phyloP scores from a whole-genome alignment of 176 grass and related monocot species.

The Triticum aestivum region IWGSC_CS_RefSeq_v2.1 NC_057807.1:389454844-389455343 shows the following conservation, averaged over 20 bases:
- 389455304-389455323: background rate
- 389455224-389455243: background rate
- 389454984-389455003: conserved; percentile 13
- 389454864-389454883: too few species aligned
- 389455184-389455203: background rate
- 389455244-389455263: background rate
- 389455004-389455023: background rate
- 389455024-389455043: conserved; percentile 58
- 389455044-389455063: background rate
- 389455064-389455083: background rate
- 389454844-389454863: too few species aligned
- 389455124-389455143: conserved; percentile 33
- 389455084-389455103: background rate
- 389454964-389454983: background rate
- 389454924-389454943: too few species aligned
- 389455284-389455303: background rate
- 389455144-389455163: background rate
- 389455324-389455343: too few species aligned
- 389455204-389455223: background rate
- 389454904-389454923: too few species aligned
- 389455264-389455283: background rate
- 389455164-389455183: conserved; percentile 23
- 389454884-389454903: background rate
- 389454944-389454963: too few species aligned
- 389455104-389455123: conserved; percentile 14